Evolutionary conservation across 2,329 filamentous ascomycete species (phyloP), one percentile per base, ranked within the genome.

Genomic region (Ophiobolus disseminans): DNA sequence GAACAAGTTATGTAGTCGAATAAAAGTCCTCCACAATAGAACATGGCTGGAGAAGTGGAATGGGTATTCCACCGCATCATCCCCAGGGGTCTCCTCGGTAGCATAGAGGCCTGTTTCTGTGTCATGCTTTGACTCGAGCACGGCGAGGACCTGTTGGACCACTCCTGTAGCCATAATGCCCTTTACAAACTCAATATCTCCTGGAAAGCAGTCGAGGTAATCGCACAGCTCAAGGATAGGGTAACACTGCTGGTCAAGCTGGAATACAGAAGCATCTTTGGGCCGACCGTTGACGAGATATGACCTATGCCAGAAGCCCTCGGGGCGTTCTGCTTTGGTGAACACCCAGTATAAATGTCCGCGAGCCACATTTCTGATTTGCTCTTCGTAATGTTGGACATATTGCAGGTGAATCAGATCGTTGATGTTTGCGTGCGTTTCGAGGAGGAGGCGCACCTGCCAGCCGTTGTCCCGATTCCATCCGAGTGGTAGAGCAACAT

Each of bases 391-490:
- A 3, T 48, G 3, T 5, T 25, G 28, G 2, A 22, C 8, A 11
- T 31, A 34, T 6, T 14, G n/a, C 16, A 23, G 26, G 5, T 42
- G 14, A 8, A 51, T 14, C 3, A 53, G 34, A 13, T 36, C 7
- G 3, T 21, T 21, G 6, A 23, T 21, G 21, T 55, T 28, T 23
- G 26, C 26, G 37, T 45, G 16, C 3, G 48, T 40, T 32, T 40
- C 28, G 22, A 51, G 45, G 9, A 51, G 40, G 11, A 51, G 48
- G 5, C 48, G 52, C 6, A 49, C 38, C 14, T 55, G 52, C 52
- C 48, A 55, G 39, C 41, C 45, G 39, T 51, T 55, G 38, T 55
- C 48, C 8, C 52, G 35, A 14, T 55, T 51, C 52, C 52, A 51
- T 3, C 52, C 52, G 9, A 54, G 41, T 3, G 52, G 52, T 2